Percentiles rank a stretch among this genome's conserved stretches.
phyloP scores from a whole-genome alignment of 1,284 basidiomycete species.

The Boletus mariae region DNA sequence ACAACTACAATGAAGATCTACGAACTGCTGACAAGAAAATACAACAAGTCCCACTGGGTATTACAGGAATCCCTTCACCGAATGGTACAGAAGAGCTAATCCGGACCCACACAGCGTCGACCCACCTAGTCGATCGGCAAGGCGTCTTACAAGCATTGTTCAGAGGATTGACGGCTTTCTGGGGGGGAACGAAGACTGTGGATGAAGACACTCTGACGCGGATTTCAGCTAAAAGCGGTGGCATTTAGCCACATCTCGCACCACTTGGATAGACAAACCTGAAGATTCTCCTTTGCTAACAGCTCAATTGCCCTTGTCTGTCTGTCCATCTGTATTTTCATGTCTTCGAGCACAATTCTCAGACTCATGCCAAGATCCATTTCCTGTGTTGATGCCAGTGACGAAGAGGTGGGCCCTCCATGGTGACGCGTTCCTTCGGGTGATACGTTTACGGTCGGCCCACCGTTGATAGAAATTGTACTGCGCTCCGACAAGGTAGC shows the following conservation, averaged over 20 bases:
- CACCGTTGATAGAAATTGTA: conserved; percentile 8
- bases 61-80: background rate
- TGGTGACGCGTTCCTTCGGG: conserved; percentile 14
- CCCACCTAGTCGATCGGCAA: conserved; percentile 2
- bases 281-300: conserved; percentile 31
- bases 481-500: conserved; percentile 14
- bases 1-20: conserved; percentile 11
- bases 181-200: conserved; percentile 14
- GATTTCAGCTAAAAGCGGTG: conserved; percentile 19
- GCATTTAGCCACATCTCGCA: conserved; percentile 10
- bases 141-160: background rate
- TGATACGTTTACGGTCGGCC: conserved; percentile 7
- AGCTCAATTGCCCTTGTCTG: conserved; percentile 31
- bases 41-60: background rate
- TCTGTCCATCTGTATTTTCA: conserved; percentile 33
- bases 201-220: conserved; percentile 11
- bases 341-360: conserved; percentile 28
- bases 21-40: conserved; percentile 4
- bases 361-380: conserved; percentile 23
- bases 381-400: conserved; percentile 20
- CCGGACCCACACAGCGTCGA: background rate
- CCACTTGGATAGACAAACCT: conserved; percentile 20
- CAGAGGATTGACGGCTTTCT: conserved; percentile 18
- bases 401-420: conserved; percentile 10
- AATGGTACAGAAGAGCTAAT: background rate